Base-by-base conservation (phyloP, 1,284 basidiomycete genomes). In the Neonothopanus nambi region DNA sequence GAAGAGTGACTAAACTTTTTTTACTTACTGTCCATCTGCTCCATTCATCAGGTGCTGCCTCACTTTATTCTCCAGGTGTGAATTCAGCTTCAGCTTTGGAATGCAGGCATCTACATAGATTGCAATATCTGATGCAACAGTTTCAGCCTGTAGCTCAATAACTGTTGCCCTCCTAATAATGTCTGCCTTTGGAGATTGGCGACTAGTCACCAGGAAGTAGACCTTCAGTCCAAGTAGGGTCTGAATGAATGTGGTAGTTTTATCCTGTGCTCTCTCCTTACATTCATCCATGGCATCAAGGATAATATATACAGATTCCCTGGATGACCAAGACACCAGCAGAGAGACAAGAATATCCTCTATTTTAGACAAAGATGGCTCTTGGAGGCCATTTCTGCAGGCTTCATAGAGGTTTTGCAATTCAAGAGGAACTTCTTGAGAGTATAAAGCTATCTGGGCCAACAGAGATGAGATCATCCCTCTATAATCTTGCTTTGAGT, bases 401-500 rank as follows among this genome's bases (percentile, higher is more conserved):
- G 7, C 6, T 9, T 40, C 23, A 40, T n/a, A 30, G 2, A 48
- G 20, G 12, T 17, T 17, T 30, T 40, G 20, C 5, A 48, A 18
- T 26, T 13, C 37, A 39, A 8, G 9, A 18, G 38, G 47, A 6
- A 39, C 21, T 26, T 5, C 3, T 5, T 38, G 20, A 17, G 13
- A 20, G 15, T 24, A 11, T 4, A 23, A 24, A 3, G 30, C 41
- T 17, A 44, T 37, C 26, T 28, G 23, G 18, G 28, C 12, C 46
- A 53, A 37, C 24, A 53, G 43, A 33, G 33, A 53, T 40, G 28
- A 55, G 18, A 53, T 24, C 40, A 44, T 50, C 40, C 51, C 51
- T 30, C 9, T 13, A 42, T 36, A 51, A 21, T 11, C 23, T 12
- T 11, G 30, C 18, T 38, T 51, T 35, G 5, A 7, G 5, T 44